These are phyloP conservation scores for Termitomyces sp. DNA, from an alignment of 768 basidiomycete genomes.

Conservation along the genomic window DNA sequence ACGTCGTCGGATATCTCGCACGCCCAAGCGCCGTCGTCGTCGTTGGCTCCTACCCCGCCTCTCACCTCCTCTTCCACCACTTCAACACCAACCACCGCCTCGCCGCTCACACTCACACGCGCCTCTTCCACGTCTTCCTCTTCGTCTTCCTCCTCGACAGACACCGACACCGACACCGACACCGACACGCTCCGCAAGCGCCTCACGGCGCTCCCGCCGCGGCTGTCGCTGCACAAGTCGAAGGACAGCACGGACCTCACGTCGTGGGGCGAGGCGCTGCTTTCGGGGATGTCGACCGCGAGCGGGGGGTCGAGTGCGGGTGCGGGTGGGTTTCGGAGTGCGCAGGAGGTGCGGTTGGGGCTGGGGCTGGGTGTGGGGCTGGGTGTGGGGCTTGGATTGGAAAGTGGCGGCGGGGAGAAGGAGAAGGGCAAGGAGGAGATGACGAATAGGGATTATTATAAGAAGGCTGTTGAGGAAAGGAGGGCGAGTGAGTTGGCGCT, in stretches of 20 bases:
- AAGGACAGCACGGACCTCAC: constrained; percentile 42
- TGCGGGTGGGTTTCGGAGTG: constrained; percentile 5
- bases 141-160: neutral
- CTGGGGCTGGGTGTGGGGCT: too few species aligned
- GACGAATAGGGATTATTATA: constrained; percentile 3
- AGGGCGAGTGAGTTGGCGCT: neutral
- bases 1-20: neutral
- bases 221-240: constrained; percentile 49
- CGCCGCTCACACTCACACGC: neutral
- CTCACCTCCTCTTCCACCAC: neutral
- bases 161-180: constrained; percentile 2
- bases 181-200: constrained; percentile 15
- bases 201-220: constrained; percentile 40
- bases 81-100: neutral
- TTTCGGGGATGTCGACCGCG: constrained; percentile 44
- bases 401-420: too few species aligned
- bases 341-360: constrained; percentile 14
- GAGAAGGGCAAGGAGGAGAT: neutral
- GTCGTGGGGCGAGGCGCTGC: constrained; percentile 52
- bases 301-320: neutral
- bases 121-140: neutral
- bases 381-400: too few species aligned
- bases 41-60: neutral
- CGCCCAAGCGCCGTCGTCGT: too few species aligned
- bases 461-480: neutral